phyloP scores from a whole-genome alignment of 805 yeast species.

The Saccharomycopsis selenospora region DNA sequence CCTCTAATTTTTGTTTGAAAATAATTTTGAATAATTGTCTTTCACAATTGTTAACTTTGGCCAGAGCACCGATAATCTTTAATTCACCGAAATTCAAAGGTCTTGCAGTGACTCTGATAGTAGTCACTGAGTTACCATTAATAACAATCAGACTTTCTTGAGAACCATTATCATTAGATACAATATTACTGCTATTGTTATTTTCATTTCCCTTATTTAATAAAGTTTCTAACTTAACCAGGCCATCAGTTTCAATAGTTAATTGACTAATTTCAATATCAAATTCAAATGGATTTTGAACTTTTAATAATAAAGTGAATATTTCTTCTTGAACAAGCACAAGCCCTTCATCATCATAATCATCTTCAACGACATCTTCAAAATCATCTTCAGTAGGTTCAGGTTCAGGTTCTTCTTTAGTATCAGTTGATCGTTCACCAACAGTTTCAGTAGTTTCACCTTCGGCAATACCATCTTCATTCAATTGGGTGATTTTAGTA shows the following conservation, averaged over 20 bases:
- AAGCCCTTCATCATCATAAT: slow-evolving; percentile 22
- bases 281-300: slow-evolving; percentile 79
- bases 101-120: slow-evolving; percentile 38
- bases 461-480: slow-evolving; percentile 4
- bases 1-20: slow-evolving; percentile 27
- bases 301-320: slow-evolving; percentile 44
- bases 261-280: slow-evolving; percentile 54
- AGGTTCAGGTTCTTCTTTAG: slow-evolving; percentile 17
- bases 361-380: slow-evolving; percentile 21
- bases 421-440: background rate
- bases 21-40: slow-evolving; percentile 39
- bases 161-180: too few relatives aligned
- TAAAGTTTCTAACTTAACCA: slow-evolving; percentile 27
- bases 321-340: slow-evolving; percentile 55
- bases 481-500: slow-evolving; percentile 8
- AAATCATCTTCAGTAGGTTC: slow-evolving; percentile 20
- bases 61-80: slow-evolving; percentile 42
- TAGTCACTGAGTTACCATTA: slow-evolving; percentile 32
- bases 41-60: slow-evolving; percentile 45
- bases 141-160: slow-evolving; percentile 28
- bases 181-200: slow-evolving; percentile 8
- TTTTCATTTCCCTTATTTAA: slow-evolving; percentile 21
- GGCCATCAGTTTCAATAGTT: slow-evolving; percentile 29
- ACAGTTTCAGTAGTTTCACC: slow-evolving; percentile 21
- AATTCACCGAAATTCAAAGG: slow-evolving; percentile 45